Base-by-base conservation (phyloP, 2,329 filamentous ascomycete species). In the Cadophora malorum region DNA sequence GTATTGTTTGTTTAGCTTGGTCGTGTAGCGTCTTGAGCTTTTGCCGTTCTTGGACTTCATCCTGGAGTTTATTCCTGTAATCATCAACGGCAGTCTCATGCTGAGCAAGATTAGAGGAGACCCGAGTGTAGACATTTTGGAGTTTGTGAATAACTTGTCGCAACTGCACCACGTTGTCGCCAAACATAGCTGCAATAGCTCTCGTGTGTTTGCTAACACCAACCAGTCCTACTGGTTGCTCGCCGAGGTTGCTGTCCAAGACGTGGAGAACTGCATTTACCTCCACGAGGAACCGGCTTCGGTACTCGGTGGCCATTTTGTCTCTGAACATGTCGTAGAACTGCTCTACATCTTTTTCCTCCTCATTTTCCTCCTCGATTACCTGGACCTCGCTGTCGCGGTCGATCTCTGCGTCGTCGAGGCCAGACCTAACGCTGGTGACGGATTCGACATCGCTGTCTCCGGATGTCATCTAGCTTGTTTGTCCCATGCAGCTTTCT, bases 381-480 rank as follows among this genome's bases (percentile, higher is more conserved):
- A 19, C 23, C 35, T 66, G 41, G 19, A 7, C 38, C 5, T 31
- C 33, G 14, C 8, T 25, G 45, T 21, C 45, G 10, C 45, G 45
- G 21, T 49, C 45, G 5, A 21, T 49, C 12, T 49, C 45, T 21
- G 19, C n/a, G 19, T 12, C 9, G 16, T 49, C 62, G 6, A 61
- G 47, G 16, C 55, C 62, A 41, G 59, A 69, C 19, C 60, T 28
- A 21, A 60, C 31, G 45, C 67, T 66, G 35, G 53, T 35, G 14
- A 66, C 53, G 28, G 63, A 66, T 49, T 61, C 53, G 23, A 64
- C 49, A 55, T 69, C 67, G 21, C 45, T 63, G 9, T 66, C 60
- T 4, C 41, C 31, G 5, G 63, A 38, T 9, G 38, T 56, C 45
- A 64, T 63, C 12, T 62, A 35, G 25, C 47, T n/a, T 50, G 41